Percentiles rank a stretch among this genome's conserved stretches.
These are phyloP conservation scores for Cyclotella kingstonii DNA, from an alignment of 108 stramenopile genomes.

Conservation along the genomic window DNA sequence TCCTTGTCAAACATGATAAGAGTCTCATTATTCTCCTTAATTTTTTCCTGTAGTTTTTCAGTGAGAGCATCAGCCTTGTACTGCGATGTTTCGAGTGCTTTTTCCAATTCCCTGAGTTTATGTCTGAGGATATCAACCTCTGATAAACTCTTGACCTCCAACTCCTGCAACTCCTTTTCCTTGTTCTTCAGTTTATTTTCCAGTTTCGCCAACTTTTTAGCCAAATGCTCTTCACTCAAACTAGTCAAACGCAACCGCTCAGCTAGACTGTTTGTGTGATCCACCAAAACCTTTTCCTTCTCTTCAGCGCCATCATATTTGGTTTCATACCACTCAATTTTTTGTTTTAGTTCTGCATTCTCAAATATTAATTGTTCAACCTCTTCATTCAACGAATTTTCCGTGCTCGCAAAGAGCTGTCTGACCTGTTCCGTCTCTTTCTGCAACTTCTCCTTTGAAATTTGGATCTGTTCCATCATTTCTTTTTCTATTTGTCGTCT, in stretches of 20 bases:
- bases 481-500: conserved; percentile 4
- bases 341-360: conserved; percentile 33
- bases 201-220: conserved; percentile 39
- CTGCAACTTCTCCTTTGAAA: conserved; percentile 8
- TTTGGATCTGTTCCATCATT: conserved; percentile 6
- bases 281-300: conserved; percentile 45
- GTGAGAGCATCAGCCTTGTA: conserved; percentile 10
- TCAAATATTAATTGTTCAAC: conserved; percentile 22
- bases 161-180: conserved; percentile 41
- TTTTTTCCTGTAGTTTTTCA: conserved; percentile 12
- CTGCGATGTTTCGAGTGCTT: conserved; percentile 6
- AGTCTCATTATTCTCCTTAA: conserved; percentile 22
- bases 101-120: background rate
- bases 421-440: conserved; percentile 4
- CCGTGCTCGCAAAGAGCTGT: conserved; percentile 13
- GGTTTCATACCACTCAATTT: conserved; percentile 25
- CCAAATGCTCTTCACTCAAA: conserved; percentile 38
- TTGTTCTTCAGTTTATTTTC: conserved; percentile 50
- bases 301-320: conserved; percentile 45
- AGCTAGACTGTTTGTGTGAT: conserved; percentile 40
- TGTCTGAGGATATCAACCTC: conserved; percentile 11
- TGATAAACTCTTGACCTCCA: conserved; percentile 1
- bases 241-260: conserved; percentile 39
- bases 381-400: conserved; percentile 18
- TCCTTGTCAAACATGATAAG: conserved; percentile 21